phyloP scores from a whole-genome alignment of 768 basidiomycete species.

The Macrolepiota dolichaula region DNA sequence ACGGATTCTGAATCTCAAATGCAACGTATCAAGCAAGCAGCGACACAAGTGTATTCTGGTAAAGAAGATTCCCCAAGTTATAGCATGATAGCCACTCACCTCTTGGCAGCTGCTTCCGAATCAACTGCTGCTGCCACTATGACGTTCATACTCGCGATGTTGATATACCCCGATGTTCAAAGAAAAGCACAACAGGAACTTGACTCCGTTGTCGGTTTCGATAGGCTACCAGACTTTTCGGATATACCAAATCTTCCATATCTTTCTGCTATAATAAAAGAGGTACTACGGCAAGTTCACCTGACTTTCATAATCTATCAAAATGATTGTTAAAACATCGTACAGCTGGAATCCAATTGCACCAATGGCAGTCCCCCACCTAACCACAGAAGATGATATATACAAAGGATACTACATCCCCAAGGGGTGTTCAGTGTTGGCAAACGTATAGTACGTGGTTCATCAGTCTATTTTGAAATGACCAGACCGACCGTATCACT shows the following conservation, averaged over 20 bases:
- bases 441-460: conserved; percentile 1
- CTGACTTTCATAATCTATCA: not conserved
- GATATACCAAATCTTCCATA: conserved; percentile 19
- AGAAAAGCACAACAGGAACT: conserved; percentile 4
- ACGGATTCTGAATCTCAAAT: not conserved
- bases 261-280: conserved; percentile 20
- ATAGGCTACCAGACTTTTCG: conserved; percentile 13
- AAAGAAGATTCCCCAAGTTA: not conserved
- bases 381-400: conserved; percentile 2
- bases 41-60: not conserved
- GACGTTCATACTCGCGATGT: conserved; percentile 31
- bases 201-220: conserved; percentile 1
- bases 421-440: conserved; percentile 3
- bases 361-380: conserved; percentile 8
- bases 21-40: not conserved
- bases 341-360: not conserved
- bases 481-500: not conserved
- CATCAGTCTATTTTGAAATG: not conserved
- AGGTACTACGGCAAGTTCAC: conserved; percentile 15
- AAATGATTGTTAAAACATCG: not conserved
- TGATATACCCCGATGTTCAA: conserved; percentile 5
- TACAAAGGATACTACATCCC: conserved; percentile 15
- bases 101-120: not conserved
- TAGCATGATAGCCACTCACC: not conserved
- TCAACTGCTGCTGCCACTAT: conserved; percentile 30